These are phyloP conservation scores for Hyaloscypha bicolor DNA, from an alignment of 495 filamentous ascomycete species.

Conservation along the genomic window DNA sequence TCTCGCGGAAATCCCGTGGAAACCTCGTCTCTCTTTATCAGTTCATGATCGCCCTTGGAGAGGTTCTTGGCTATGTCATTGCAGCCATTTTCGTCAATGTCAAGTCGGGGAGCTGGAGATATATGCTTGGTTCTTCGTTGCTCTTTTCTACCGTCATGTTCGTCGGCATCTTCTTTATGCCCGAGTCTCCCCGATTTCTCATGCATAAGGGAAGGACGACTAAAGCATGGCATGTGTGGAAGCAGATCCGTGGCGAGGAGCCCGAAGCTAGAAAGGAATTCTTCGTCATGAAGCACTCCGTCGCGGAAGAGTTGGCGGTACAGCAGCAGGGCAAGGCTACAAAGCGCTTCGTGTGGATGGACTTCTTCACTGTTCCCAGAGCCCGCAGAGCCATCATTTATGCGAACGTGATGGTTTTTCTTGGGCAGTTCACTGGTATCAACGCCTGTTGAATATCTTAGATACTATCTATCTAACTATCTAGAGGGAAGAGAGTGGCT, in stretches of 20 bases:
- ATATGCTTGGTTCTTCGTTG: slow-evolving; percentile 65
- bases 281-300: slow-evolving; percentile 61
- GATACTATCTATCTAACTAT: no score
- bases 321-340: slow-evolving; percentile 33
- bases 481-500: no score
- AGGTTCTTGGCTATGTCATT: slow-evolving; percentile 63
- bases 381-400: slow-evolving; percentile 62
- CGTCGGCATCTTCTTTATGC: slow-evolving; percentile 66
- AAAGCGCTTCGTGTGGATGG: slow-evolving; percentile 57
- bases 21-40: slow-evolving; percentile 66
- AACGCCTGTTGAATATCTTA: no score
- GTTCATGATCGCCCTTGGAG: slow-evolving; percentile 64
- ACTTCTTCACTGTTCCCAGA: slow-evolving; percentile 62
- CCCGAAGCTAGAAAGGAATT: slow-evolving; percentile 59
- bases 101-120: slow-evolving; percentile 59
- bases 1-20: slow-evolving; percentile 56
- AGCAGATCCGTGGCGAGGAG: slow-evolving; percentile 57
- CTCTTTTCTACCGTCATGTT: slow-evolving; percentile 64
- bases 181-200: slow-evolving; percentile 71
- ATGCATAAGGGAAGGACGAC: slow-evolving; percentile 67
- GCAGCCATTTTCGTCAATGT: slow-evolving; percentile 63
- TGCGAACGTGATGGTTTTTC: slow-evolving; percentile 64
- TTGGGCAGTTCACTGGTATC: slow-evolving; percentile 63
- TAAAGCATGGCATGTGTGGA: slow-evolving; percentile 67
- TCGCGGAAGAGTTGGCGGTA: slow-evolving; percentile 47